Base-by-base conservation (phyloP, 768 basidiomycete species). In the Kwoniella europaea region DNA sequence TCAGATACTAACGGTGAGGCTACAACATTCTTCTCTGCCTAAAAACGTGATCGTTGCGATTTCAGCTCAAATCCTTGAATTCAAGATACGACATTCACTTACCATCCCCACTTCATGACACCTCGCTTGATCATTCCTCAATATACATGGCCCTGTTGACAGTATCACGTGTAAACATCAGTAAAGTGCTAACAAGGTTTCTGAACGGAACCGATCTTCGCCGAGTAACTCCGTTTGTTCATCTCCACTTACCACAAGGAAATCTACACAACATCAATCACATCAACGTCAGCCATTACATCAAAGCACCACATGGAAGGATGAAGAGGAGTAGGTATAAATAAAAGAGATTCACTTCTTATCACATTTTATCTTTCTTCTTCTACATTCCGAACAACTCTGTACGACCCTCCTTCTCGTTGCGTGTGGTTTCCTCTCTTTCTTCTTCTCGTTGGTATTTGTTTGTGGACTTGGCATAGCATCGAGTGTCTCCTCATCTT, bases 351-450 rank as follows among this genome's bases (percentile, higher is more conserved):
- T 77, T 71, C 69, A 82, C 79, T 81, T 82, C 71, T 82, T 83
- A 63, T 82, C 81, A 64, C 82, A 83, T 64, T 83, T 83, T 64
- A 83, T 83, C 68, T 83, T 83, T 64, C 82, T 72, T 44, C 82
- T 75, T n/a, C 82, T 71, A 69, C 82, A 83, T 55, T 83, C 82
- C 22, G 79, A 81, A 62, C 82, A 83, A 58, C 82, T 83, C 71
- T 83, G 82, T 1, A 82, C 82, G 53, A 82, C 78, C 54, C 82
- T 78, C 50, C 76, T 61, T 63, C 81, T 69, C 52, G 79, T 81
- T 29, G 79, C 80, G 76, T 79, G 76, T 15, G 75, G 71, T 58
- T 74, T 74, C 42, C 76, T 69, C 62, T 73, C 72, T 56, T 67
- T 67, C 53, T 72, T 68, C 24, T 27, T 41, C 20, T 46, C 60